Base-by-base conservation (phyloP, 768 basidiomycete species). In the Suillus brevipes region DNA sequence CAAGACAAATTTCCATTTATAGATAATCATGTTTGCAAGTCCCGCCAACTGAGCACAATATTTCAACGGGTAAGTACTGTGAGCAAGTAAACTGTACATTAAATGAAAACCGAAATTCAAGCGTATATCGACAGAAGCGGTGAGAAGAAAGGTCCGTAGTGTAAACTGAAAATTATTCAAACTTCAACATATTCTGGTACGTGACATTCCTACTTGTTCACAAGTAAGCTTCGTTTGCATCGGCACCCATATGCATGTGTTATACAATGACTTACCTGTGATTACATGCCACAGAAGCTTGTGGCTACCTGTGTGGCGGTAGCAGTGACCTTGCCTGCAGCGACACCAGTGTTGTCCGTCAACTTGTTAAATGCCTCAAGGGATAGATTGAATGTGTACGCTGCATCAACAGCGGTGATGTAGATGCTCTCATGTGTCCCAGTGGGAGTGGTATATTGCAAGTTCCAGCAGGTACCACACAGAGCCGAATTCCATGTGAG, bases 381-480 rank as follows among this genome's bases (percentile, higher is more conserved):
- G 38, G 78, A 72, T 52, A 80, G 71, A 66, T 82, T 81, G 68
- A 79, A 82, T 4, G 78, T 78, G 20, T 63, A 65, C 1, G 85
- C 78, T 60, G 80, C 77, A 68, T 89, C 87, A 36, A 89, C 77
- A 6, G 82, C 88, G 12, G 83, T 70, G 10, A 87, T 72, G 55
- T 79, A 79, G 71, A 87, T 80, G 61, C 70, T 82, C 67, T 69
- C 80, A 42, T 66, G 71, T 1, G 66, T 73, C 5, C 77, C 77
- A 25, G 68, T 66, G 7, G 67, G 65, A 49, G 76, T 74, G 23
- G 78, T 75, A 75, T 81, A 87, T n/a, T 82, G 80, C 64, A 89
- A 71, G 64, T 80, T 64, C 85, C 86, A 89, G 76, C 87, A 89
- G 42, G 83, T 80, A 25, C 87, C 87, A 67, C 88, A 89, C n/a